Evolutionary conservation across 768 basidiomycete genomes (phyloP).

Genomic region (Obba rivulosa): DNA sequence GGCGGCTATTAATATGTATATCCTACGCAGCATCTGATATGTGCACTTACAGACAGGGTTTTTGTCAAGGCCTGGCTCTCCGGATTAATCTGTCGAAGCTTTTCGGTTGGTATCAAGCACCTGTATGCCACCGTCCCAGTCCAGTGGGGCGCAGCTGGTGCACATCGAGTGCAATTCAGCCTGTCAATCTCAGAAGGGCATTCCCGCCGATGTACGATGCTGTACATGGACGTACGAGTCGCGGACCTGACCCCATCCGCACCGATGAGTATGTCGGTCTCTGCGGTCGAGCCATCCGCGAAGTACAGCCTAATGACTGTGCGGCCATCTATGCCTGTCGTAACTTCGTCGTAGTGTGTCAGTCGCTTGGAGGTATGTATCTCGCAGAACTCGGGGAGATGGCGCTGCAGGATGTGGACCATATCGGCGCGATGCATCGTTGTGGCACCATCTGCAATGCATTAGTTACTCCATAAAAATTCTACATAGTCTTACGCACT

Average conservation of each 20-base stretch:
- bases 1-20: too few relatives aligned
- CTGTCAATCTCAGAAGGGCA: background rate
- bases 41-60: slow-evolving; percentile 7
- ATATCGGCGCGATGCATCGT: slow-evolving; percentile 24
- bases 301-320: slow-evolving; percentile 12
- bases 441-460: slow-evolving; percentile 15
- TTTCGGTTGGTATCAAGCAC: slow-evolving; percentile 18
- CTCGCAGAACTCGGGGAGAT: slow-evolving; percentile 12
- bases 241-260: slow-evolving; percentile 24
- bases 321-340: background rate
- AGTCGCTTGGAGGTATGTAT: slow-evolving; percentile 21
- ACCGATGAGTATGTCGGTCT: slow-evolving; percentile 22
- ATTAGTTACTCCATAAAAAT: background rate
- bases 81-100: slow-evolving; percentile 14
- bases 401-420: slow-evolving; percentile 15
- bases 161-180: slow-evolving; percentile 9
- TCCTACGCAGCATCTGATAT: too few relatives aligned
- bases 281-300: slow-evolving; percentile 17
- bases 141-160: slow-evolving; percentile 17
- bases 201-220: slow-evolving; percentile 9
- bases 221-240: slow-evolving; percentile 18
- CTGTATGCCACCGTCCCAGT: slow-evolving; percentile 23
- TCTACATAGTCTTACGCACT: too few relatives aligned
- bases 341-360: slow-evolving; percentile 8
- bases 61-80: slow-evolving; percentile 7